A percentile compares a stretch with the other conserved stretches of the same genome.
Conservation (phyloP, 495 filamentous ascomycete species). For the Astrothelium macrocarpum region DNA sequence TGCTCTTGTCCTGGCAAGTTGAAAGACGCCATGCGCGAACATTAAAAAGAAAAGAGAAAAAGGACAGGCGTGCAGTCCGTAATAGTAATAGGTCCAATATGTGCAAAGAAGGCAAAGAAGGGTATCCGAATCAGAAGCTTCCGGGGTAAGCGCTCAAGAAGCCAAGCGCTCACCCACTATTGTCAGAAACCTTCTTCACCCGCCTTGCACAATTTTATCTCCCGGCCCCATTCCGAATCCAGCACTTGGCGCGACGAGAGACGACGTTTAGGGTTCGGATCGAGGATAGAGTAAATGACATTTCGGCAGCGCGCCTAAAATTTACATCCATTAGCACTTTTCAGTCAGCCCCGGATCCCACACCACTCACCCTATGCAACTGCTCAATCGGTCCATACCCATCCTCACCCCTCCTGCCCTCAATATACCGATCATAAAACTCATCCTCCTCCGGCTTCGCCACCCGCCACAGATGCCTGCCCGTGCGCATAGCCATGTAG, state of each 20-base stretch:
- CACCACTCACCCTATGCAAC: constrained; percentile 71
- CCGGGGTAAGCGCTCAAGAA: not conserved
- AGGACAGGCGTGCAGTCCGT: not conserved
- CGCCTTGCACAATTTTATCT: constrained; percentile 92
- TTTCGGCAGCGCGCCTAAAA: constrained; percentile 88
- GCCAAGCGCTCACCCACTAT: constrained; percentile 5
- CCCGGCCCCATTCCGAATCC: constrained; percentile 95
- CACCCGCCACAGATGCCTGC: constrained; percentile 89
- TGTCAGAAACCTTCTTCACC: constrained; percentile 77
- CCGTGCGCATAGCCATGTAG: constrained; percentile 99
- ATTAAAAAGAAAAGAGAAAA: no score
- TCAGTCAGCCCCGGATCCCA: constrained; percentile 28
- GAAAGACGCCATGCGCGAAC: not conserved
- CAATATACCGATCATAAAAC: constrained; percentile 87
- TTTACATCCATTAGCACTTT: no score
- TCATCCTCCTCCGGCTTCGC: constrained; percentile 94
- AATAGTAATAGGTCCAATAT: not conserved
- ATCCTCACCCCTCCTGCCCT: constrained; percentile 84
- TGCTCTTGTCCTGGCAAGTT: not conserved
- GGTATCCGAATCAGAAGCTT: not conserved
- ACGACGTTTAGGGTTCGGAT: constrained; percentile 84
- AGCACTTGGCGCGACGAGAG: constrained; percentile 94
- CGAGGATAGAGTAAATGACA: constrained; percentile 96
- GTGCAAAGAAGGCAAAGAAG: constrained; percentile 6
- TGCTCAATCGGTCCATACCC: constrained; percentile 96